Conservation (phyloP, 352 stramenopile genomes). For the Globisporangium echinulatum region DNA sequence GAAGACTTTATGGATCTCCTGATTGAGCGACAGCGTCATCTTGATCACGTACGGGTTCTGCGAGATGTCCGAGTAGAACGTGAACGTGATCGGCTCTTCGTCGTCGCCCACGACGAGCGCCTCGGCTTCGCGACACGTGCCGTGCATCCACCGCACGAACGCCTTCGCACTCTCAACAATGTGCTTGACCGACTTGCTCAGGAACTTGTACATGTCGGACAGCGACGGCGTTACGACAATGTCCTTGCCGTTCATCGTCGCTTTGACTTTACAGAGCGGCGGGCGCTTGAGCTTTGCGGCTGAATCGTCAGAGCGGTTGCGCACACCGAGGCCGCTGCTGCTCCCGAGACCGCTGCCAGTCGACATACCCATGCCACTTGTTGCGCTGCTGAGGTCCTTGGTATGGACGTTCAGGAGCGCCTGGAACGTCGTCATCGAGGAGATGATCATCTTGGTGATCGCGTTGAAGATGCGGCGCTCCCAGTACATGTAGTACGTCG, state of each 20-base stretch:
- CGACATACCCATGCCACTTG: constrained; percentile 36
- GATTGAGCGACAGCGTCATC: constrained; percentile 91
- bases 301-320: constrained; percentile 33
- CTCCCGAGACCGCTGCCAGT: constrained; percentile 10
- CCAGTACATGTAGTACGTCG: constrained; percentile 97
- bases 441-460: constrained; percentile 95
- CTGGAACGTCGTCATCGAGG: constrained; percentile 93
- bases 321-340: constrained; percentile 6
- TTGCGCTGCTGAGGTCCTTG: constrained; percentile 66
- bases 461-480: constrained; percentile 95
- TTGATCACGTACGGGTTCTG: constrained; percentile 95
- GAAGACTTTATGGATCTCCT: constrained; percentile 93
- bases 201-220: constrained; percentile 94
- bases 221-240: constrained; percentile 92
- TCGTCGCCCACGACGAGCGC: constrained; percentile 88
- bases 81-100: constrained; percentile 92
- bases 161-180: constrained; percentile 92
- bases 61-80: constrained; percentile 94
- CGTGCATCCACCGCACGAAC: constrained; percentile 95
- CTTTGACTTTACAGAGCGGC: constrained; percentile 91
- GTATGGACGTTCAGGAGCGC: constrained; percentile 87
- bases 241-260: constrained; percentile 93
- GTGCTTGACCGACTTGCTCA: constrained; percentile 92
- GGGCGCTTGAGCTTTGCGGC: constrained; percentile 71
- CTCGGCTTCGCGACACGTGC: constrained; percentile 89